Conservation (phyloP, 164 flowering plant species). For the Vitis labrusca region DNA sequence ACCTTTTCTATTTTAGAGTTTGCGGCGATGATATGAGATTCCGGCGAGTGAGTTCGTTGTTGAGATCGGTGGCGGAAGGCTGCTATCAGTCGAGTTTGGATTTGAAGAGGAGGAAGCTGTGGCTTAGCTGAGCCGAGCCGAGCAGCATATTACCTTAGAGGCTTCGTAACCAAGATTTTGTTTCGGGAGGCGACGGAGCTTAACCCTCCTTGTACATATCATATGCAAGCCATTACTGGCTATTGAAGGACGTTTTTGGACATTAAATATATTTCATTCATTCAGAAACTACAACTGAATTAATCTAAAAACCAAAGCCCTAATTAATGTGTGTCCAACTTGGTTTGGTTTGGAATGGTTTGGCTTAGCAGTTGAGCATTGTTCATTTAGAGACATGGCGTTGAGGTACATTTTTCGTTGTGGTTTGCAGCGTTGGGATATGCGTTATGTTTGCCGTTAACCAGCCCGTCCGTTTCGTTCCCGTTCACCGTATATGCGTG, state of each 20-base stretch:
- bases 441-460: constrained; percentile 2
- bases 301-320: background rate
- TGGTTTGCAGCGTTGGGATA: background rate
- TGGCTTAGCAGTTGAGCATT: background rate
- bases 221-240: constrained; percentile 3
- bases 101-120: background rate
- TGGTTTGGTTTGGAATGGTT: too few relatives aligned
- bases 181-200: background rate
- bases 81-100: background rate
- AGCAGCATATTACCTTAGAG: too few relatives aligned
- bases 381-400: too few relatives aligned
- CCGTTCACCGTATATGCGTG: constrained; percentile 8
- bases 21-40: background rate
- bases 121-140: too few relatives aligned
- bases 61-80: too few relatives aligned
- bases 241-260: constrained; percentile 24
- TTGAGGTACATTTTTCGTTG: too few relatives aligned
- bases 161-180: too few relatives aligned
- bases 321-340: background rate
- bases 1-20: background rate
- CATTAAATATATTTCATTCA: constrained; percentile 1
- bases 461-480: background rate
- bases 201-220: constrained; percentile 17
- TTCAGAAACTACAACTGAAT: background rate
- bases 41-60: background rate